phyloP scores from a whole-genome alignment of 345 rosid species.

The Ailanthus altissimus region DNA sequence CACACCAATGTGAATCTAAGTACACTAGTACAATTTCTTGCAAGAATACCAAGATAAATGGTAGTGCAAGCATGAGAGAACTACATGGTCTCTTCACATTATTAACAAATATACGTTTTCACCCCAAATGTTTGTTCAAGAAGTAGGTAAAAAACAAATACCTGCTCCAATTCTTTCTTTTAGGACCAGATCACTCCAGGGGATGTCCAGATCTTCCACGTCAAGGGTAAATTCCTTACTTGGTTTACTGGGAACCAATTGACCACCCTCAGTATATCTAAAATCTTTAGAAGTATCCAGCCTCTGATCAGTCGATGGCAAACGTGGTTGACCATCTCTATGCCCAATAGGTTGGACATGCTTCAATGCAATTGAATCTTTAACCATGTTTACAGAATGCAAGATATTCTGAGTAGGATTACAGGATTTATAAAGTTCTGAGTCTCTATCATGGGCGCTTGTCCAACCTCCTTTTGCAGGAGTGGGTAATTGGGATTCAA shows the following conservation, averaged over 20 bases:
- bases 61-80: constrained; percentile 13
- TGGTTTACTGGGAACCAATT: constrained; percentile 42
- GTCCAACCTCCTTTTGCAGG: constrained; percentile 36
- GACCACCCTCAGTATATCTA: constrained; percentile 42
- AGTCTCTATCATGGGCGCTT: constrained; percentile 44
- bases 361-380: constrained; percentile 43
- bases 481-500: constrained; percentile 45
- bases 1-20: constrained; percentile 29
- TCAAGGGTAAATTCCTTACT: constrained; percentile 64
- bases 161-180: constrained; percentile 99
- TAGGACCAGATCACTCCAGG: constrained; percentile 86
- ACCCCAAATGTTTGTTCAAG: constrained; percentile 10
- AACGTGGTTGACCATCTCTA: constrained; percentile 32
- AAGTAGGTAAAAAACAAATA: constrained; percentile 29
- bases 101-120: neutral
- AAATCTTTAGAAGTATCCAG: constrained; percentile 38
- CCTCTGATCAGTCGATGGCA: constrained; percentile 36
- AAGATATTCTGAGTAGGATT: constrained; percentile 47
- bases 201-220: constrained; percentile 83
- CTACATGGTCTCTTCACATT: neutral
- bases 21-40: constrained; percentile 21
- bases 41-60: neutral
- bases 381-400: constrained; percentile 41
- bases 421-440: constrained; percentile 31
- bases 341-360: constrained; percentile 44